Base-by-base conservation (phyloP, 2,329 filamentous ascomycete species). In the Calonectria multiphialidica region DNA sequence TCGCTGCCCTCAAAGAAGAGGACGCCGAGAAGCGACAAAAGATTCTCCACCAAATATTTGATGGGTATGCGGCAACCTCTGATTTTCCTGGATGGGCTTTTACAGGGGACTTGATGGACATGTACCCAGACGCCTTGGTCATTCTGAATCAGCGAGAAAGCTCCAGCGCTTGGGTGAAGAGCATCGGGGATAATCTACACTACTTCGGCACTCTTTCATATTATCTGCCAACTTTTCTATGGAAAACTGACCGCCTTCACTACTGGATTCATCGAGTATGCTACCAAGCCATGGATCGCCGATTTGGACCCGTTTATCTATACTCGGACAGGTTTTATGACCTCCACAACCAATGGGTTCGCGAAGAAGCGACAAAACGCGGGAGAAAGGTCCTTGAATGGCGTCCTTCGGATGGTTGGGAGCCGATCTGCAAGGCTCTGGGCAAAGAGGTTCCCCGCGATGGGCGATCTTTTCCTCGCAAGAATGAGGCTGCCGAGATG, bases 341-440 rank as follows among this genome's bases (percentile, higher is more conserved):
- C 7, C 16, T 25, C 66, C 79, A 72, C 64, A 80, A 74, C 15
- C 72, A 71, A 12, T 77, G 75, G 21, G 78, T 83, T 0, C 74
- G 78, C 15, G 68, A 68, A 1, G 80, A 83, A 30, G 82, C 82
- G 2, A 77, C 71, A 71, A 80, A 78, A 69, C 73, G 81, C 6
- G 80, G 80, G 4, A 79, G 80, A 0, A 57, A 76, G 55, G 72
- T 81, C 1, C 68, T 81, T 1, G 68, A 76, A 12, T 81, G 80
- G 66, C 76, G 78, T 50, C 77, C 80, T 0, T 75, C 81, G 63
- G 82, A 87, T 40, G 86, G 85, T 1, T 88, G 86, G 86, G 81
- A 79, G 44, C 83, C 84, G 15, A 76, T 88, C 21, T 88, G 86
- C 72, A 72, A 81, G 67, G 86, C 87, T 57, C 7, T 79, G 8